Base-by-base conservation (phyloP, 2,329 filamentous ascomycete species). In the Fusarium cicatricum region DNA sequence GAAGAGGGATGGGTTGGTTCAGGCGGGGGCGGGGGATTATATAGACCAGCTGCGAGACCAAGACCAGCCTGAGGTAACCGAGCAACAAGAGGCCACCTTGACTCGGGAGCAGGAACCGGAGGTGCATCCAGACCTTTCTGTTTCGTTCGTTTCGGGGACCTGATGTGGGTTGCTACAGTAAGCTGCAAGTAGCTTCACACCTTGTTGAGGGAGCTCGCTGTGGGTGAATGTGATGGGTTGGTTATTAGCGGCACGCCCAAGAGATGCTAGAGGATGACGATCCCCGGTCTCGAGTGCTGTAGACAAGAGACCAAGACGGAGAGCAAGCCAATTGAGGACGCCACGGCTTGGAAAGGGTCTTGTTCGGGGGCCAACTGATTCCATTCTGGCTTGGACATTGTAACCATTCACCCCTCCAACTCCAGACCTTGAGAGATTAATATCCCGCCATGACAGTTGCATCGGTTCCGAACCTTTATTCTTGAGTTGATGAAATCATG, bases 1-100 rank as follows among this genome's bases (percentile, higher is more conserved):
- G 93, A 43, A 37, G 12, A 26, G 23, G 31, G n/a, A 43, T 19
- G 52, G 43, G 40, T 26, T 17, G 32, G 28, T 26, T 29, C 23
- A n/a, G 48, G 40, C 16, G 28, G 48, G 41, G 32, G 41, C 31
- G 41, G 33, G 54, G 59, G 55, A 38, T 64, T 64, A 63, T 63
- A 63, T 63, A 63, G 36, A 59, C 44, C 19, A 26, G 31, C 29
- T 37, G 21, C 10, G 23, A 19, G 16, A 43, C 23, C 23, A 10
- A 26, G 23, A 26, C 23, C 7, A 33, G 29, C 26, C 26, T 32
- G n/a, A 43, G 40, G 29, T 31, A 43, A 19, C 46, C 39, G 28
- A 41, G 52, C 33, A 37, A 36, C 33, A 28, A 42, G 44, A 40
- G 37, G 28, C 15, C 40, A 43, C 29, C 40, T 33, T 21, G 40